Evolutionary conservation across 129 eudicot species (phyloP).

Genomic region (Rutidosis leptorrhynchoides): DNA sequence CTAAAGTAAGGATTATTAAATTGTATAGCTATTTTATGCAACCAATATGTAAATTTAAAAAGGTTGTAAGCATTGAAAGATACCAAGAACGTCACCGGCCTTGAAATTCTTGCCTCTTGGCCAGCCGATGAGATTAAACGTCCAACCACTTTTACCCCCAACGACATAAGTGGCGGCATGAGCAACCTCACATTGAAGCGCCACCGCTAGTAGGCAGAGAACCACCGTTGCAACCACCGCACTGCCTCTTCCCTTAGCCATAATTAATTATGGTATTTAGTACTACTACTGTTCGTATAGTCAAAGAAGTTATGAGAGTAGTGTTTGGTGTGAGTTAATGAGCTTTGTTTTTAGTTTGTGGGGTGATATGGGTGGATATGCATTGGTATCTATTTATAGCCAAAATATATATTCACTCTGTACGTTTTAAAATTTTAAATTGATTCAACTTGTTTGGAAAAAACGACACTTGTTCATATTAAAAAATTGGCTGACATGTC

Average conservation of each 20-base stretch:
- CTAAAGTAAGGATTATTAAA: too few relatives aligned
- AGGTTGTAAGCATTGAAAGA: background rate
- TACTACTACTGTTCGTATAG: too few relatives aligned
- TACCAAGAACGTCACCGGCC: conserved; percentile 81
- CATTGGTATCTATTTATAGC: conserved; percentile 43
- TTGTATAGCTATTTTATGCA: too few relatives aligned
- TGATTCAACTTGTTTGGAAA: too few relatives aligned
- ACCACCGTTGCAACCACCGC: conserved; percentile 35
- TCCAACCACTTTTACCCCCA: conserved; percentile 69
- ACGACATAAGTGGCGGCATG: conserved; percentile 54
- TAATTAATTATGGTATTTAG: conserved; percentile 4
- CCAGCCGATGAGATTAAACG: conserved; percentile 52
- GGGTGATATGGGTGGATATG: too few relatives aligned
- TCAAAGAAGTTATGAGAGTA: conserved; percentile 10
- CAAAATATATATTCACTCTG: background rate
- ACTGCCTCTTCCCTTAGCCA: conserved; percentile 82
- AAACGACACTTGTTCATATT: too few relatives aligned
- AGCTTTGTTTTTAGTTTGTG: conserved; percentile 15
- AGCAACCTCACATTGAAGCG: conserved; percentile 35
- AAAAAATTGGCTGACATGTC: too few relatives aligned
- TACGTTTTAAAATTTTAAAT: background rate
- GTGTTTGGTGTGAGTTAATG: conserved; percentile 12
- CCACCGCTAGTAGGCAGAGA: conserved; percentile 30
- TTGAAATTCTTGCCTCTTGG: conserved; percentile 53
- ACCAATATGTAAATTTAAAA: too few relatives aligned